phyloP scores from a whole-genome alignment of 2,329 filamentous ascomycete genomes.

The Hymenoscyphus linearis region DNA sequence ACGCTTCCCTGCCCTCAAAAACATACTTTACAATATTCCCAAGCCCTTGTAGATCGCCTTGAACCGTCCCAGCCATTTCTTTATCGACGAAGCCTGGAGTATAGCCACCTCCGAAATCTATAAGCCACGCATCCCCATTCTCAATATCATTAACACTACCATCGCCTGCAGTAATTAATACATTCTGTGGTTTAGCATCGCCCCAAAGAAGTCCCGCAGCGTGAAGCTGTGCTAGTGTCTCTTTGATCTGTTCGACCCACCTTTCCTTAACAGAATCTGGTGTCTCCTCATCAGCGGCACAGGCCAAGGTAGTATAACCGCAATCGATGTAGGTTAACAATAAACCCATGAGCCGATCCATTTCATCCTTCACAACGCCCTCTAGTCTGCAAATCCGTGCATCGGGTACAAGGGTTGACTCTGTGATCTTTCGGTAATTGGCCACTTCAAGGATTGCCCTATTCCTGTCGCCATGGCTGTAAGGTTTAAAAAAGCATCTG shows the following conservation, averaged over 20 bases:
- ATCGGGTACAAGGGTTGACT: too few species aligned
- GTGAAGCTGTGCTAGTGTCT: conserved; percentile 10
- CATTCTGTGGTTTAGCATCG: conserved; percentile 18
- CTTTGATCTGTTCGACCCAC: conserved; percentile 21
- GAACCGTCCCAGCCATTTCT: conserved; percentile 17
- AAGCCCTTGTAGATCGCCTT: conserved; percentile 23
- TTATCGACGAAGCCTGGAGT: conserved; percentile 20
- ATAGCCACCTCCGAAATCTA: conserved; percentile 27
- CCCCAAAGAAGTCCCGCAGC: conserved; percentile 17
- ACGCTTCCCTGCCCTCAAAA: too few species aligned
- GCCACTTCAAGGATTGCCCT: too few species aligned
- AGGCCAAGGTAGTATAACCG: conserved; percentile 15
- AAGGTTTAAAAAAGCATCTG: too few species aligned
- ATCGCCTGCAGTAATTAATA: conserved; percentile 17
- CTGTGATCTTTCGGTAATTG: too few species aligned
- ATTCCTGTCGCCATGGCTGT: too few species aligned
- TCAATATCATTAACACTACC: too few species aligned
- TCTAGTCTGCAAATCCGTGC: conserved; percentile 16
- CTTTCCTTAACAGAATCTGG: conserved; percentile 14
- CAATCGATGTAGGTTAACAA: conserved; percentile 21
- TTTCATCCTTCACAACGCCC: conserved; percentile 18
- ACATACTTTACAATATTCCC: conserved; percentile 5
- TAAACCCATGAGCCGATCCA: conserved; percentile 16
- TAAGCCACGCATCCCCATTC: conserved; percentile 16
- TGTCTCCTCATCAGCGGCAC: conserved; percentile 13